Evolutionary conservation across 2,329 filamentous ascomycete genomes (phyloP), one percentile per base, ranked within the genome.

Genomic region (Pseudogymnoascus sp.): DNA sequence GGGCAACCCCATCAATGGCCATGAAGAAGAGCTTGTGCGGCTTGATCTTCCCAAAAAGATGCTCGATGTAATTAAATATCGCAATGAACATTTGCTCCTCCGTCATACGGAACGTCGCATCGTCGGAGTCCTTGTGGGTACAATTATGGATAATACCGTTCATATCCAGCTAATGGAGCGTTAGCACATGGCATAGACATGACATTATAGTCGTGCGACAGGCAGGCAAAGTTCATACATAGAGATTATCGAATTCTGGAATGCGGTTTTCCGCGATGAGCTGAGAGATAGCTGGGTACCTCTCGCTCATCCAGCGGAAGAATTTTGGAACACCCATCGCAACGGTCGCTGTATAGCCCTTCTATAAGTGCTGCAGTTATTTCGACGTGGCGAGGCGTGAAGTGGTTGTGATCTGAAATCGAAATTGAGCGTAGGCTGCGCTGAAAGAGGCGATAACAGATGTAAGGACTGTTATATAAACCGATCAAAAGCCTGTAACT

Each of bases 81-180:
- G 92, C 90, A 70, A 99, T 97, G 74, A 99, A 99, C 95, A 99
- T 99, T 77, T 97, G 91, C 75, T 99, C 93, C 76, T 99, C 96
- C 63, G 89, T 93, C 78, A 98, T 88, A 62, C 95, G 91, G 72
- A 96, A 96, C 1, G 91, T 91, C 3, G 92, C 87, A 74, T 93
- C 93, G 73, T 96, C 93, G 24, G 91, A 89, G 78, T 99, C 93
- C 73, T 95, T 96, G 79, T 99, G 95, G 63, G 95, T 99, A 77
- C 95, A 99, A 77, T 99, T 99, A 78, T 99, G 93, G 72, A 99
- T 99, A 75, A 99, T 99, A 69, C 95, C 95, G 78, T 99, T 99
- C 95, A 99, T 99, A 73, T 96, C 91, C 70, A 96, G 82, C 38
- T 38, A 63, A 28, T 28, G 16, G 26, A 62, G n/a, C 4, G 38